Evolutionary conservation across 768 basidiomycete genomes (phyloP).

Genomic region (Suillus placidus): DNA sequence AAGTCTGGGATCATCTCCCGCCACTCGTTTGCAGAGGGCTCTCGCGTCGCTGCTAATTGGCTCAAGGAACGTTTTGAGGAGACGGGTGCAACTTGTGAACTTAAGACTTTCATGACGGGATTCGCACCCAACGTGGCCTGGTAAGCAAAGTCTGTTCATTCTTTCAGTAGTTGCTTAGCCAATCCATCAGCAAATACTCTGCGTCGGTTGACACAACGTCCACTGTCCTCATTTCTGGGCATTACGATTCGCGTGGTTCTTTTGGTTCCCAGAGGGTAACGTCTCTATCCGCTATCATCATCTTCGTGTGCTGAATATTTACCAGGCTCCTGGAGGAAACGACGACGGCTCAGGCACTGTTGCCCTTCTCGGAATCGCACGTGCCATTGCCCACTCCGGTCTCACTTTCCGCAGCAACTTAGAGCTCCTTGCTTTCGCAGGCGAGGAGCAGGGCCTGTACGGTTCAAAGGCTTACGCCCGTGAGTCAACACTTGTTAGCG

Average conservation of each 20-base stretch:
- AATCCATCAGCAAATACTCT: constrained; percentile 54
- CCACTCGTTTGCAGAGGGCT: constrained; percentile 79
- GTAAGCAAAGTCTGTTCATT: constrained; percentile 39
- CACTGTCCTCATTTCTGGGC: constrained; percentile 76
- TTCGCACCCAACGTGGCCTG: constrained; percentile 91
- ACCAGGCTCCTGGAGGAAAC: constrained; percentile 52
- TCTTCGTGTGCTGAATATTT: neutral
- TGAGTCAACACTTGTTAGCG: constrained; percentile 40
- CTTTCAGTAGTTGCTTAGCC: neutral
- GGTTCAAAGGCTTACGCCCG: constrained; percentile 82
- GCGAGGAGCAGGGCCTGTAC: constrained; percentile 87
- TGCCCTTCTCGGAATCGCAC: constrained; percentile 80
- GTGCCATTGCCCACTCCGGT: constrained; percentile 65
- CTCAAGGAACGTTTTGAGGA: constrained; percentile 72
- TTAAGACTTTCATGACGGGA: constrained; percentile 65
- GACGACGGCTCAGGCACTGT: constrained; percentile 68
- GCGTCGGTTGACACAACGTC: constrained; percentile 57
- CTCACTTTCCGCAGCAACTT: constrained; percentile 77
- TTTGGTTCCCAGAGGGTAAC: constrained; percentile 69
- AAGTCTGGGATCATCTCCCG: constrained; percentile 71
- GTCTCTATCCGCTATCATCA: neutral
- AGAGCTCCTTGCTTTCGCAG: constrained; percentile 82
- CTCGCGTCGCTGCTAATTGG: constrained; percentile 69
- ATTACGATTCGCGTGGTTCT: constrained; percentile 90
- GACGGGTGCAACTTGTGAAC: constrained; percentile 73